A percentile compares a stretch with the other conserved stretches of the same genome.
phyloP scores from a whole-genome alignment of 371 early-diverging fungal genomes.

The Mortierella sp. region DNA sequence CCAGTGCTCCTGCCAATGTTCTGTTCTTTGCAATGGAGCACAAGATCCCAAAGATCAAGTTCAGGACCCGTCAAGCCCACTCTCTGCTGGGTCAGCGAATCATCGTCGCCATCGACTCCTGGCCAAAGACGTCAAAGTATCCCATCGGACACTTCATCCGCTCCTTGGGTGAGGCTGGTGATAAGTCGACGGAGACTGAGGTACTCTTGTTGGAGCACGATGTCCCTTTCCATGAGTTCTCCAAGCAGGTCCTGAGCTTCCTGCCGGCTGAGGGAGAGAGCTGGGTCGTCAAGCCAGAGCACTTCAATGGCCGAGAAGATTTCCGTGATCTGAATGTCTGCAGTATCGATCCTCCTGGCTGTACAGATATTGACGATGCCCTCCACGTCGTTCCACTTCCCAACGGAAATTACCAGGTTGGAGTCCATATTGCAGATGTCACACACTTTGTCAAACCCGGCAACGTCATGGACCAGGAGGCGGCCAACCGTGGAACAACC shows the following conservation, averaged over 20 bases:
- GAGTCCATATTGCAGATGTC: slow-evolving; percentile 99
- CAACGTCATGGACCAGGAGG: slow-evolving; percentile 90
- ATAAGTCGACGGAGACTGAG: slow-evolving; percentile 94
- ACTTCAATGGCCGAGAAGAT: slow-evolving; percentile 83
- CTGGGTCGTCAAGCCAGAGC: slow-evolving; percentile 84
- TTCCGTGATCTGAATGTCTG: slow-evolving; percentile 88
- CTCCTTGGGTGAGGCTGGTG: slow-evolving; percentile 91
- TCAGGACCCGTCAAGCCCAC: slow-evolving; percentile 90
- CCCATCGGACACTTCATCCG: slow-evolving; percentile 96
- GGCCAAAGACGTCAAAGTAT: slow-evolving; percentile 83
- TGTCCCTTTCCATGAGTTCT: slow-evolving; percentile 94
- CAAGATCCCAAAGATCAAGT: slow-evolving; percentile 90
- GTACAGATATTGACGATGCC: slow-evolving; percentile 99
- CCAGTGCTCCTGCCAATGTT: slow-evolving; percentile 64
- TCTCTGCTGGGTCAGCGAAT: slow-evolving; percentile 83
- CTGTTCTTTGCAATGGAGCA: slow-evolving; percentile 91
- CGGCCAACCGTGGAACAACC: slow-evolving; percentile 91
- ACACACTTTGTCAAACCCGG: slow-evolving; percentile 93
- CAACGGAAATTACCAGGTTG: slow-evolving; percentile 92
- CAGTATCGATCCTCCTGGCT: slow-evolving; percentile 99
- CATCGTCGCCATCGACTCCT: slow-evolving; percentile 91
- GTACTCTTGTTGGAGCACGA: slow-evolving; percentile 96
- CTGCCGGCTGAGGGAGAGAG: slow-evolving; percentile 89
- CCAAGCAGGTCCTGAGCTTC: slow-evolving; percentile 81
- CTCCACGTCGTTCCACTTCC: slow-evolving; percentile 87